A percentile compares a stretch with the other conserved stretches of the same genome.
These are phyloP conservation scores for Lepidium africanum DNA, from an alignment of 345 rosid species.

Conservation along the genomic window DNA sequence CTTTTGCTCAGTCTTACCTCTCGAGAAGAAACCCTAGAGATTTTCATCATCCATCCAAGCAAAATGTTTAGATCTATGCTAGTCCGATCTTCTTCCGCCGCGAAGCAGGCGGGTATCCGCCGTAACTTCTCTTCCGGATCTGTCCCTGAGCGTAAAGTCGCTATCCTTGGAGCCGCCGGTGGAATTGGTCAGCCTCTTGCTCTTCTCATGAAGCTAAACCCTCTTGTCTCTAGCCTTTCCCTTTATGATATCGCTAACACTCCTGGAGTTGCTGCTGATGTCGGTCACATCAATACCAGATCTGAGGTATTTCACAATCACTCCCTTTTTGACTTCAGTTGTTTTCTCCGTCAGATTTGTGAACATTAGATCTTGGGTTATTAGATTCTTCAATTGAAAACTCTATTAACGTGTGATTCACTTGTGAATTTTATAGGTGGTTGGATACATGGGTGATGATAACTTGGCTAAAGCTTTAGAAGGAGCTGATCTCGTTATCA, in stretches of 20 bases:
- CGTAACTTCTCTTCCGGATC: slow-evolving; percentile 56
- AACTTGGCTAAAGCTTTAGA: slow-evolving; percentile 35
- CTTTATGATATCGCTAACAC: slow-evolving; percentile 73
- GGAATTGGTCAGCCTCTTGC: slow-evolving; percentile 80
- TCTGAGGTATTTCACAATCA: slow-evolving; percentile 36
- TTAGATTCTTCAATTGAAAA: background rate
- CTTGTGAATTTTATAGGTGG: slow-evolving; percentile 18
- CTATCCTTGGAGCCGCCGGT: slow-evolving; percentile 78
- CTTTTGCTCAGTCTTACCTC: background rate
- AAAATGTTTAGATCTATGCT: slow-evolving; percentile 41
- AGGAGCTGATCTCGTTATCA: slow-evolving; percentile 56
- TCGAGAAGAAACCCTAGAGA: slow-evolving; percentile 4
- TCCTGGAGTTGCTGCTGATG: slow-evolving; percentile 78
- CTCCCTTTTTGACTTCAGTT: background rate
- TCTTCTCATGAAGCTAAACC: slow-evolving; percentile 71
- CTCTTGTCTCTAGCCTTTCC: slow-evolving; percentile 61
- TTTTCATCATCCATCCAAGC: background rate
- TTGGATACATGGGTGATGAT: slow-evolving; percentile 39
- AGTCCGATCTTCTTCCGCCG: slow-evolving; percentile 30
- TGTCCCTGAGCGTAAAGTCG: slow-evolving; percentile 63
- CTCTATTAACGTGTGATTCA: background rate
- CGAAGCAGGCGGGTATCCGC: slow-evolving; percentile 34
- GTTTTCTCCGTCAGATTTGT: background rate
- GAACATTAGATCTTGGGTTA: background rate
- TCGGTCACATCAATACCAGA: slow-evolving; percentile 72